Conservation (phyloP, 2,329 filamentous ascomycete species). For the Aphanocladium album region DNA sequence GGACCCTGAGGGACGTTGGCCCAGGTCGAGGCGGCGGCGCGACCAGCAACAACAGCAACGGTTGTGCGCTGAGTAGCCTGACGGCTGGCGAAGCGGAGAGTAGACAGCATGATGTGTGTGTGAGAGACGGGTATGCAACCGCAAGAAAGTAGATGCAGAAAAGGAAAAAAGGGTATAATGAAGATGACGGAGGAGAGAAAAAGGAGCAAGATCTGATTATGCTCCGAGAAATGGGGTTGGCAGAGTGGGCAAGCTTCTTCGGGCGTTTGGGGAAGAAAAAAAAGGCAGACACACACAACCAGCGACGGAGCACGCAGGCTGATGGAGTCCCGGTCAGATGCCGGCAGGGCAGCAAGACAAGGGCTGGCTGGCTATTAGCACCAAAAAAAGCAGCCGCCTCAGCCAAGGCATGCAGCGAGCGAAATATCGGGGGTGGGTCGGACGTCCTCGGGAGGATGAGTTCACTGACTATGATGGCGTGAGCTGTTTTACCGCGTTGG, state of each 20-base stretch:
- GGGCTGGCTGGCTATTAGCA: not conserved
- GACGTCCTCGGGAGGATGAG: constrained; percentile 11
- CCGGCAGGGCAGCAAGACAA: not conserved
- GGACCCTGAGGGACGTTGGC: constrained; percentile 87
- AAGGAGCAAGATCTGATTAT: not conserved
- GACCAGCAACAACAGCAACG: constrained; percentile 38
- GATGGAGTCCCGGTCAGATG: constrained; percentile 5
- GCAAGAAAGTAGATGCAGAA: constrained; percentile 4
- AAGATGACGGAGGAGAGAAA: not conserved
- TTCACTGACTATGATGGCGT: constrained; percentile 3
- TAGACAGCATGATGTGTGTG: constrained; percentile 56
- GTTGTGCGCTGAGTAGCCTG: constrained; percentile 40
- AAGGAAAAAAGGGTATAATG: no score
- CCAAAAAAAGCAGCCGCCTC: not conserved
- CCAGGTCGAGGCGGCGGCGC: constrained; percentile 74
- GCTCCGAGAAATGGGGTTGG: not conserved
- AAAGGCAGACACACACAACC: no score
- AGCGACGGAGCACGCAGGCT: no score
- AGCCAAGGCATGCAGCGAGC: not conserved
- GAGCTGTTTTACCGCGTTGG: constrained; percentile 5
- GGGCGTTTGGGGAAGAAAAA: not conserved
- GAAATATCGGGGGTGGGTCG: constrained; percentile 14
- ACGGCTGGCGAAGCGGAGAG: constrained; percentile 49
- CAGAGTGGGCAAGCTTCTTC: constrained; percentile 3
- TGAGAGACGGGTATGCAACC: constrained; percentile 11